These are phyloP conservation scores for Copromyces sp. DNA, from an alignment of 495 filamentous ascomycete species.

Conservation along the genomic window DNA sequence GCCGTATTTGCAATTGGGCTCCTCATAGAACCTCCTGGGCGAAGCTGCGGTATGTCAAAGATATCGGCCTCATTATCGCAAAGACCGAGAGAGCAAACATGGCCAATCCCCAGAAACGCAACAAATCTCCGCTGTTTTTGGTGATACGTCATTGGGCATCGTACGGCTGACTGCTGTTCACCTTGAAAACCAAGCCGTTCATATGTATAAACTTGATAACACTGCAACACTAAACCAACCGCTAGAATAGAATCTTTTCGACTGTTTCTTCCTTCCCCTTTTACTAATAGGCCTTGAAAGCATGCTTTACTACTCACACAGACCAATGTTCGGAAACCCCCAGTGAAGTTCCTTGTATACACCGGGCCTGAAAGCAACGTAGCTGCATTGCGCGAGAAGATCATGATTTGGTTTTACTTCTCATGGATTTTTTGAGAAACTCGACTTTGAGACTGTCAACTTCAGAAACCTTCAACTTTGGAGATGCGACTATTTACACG, in stretches of 20 bases:
- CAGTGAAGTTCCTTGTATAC: not conserved
- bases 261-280: not conserved
- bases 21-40: not conserved
- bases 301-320: not conserved
- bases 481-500: not conserved
- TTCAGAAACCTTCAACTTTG: no score
- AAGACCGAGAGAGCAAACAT: not conserved
- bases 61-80: not conserved
- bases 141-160: not conserved
- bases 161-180: not conserved
- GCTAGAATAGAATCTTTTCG: not conserved
- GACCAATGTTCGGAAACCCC: not conserved
- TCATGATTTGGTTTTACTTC: not conserved
- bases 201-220: not conserved
- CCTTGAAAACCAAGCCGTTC: not conserved
- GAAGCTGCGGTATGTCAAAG: not conserved
- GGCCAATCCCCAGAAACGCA: not conserved
- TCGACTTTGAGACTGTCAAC: no score
- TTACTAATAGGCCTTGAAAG: not conserved
- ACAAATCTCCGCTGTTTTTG: not conserved
- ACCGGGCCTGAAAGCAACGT: not conserved
- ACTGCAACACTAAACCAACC: not conserved
- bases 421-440: no score
- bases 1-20: not conserved
- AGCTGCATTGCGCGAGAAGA: not conserved